phyloP scores from a whole-genome alignment of 2,329 filamentous ascomycete genomes.

The Botrytis medusae region DNA sequence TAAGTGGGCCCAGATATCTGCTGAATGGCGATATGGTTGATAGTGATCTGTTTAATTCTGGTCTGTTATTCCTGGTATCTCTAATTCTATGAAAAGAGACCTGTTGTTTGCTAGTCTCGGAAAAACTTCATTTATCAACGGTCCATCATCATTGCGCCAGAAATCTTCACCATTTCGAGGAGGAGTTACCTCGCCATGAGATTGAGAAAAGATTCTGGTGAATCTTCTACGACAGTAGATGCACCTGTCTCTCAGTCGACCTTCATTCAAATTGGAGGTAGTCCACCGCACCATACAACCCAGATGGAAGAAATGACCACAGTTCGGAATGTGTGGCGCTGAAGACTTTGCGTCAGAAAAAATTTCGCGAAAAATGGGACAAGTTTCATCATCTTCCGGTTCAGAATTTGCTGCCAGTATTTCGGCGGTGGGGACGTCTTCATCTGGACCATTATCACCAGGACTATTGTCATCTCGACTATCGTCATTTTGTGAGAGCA shows the following conservation, averaged over 20 bases:
- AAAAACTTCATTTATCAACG: background rate
- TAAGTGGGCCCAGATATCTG: no score
- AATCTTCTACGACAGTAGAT: background rate
- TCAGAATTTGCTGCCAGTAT: background rate
- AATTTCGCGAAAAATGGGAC: background rate
- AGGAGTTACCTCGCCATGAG: background rate
- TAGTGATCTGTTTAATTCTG: no score
- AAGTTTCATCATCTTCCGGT: background rate
- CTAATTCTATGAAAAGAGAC: no score
- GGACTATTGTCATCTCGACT: no score
- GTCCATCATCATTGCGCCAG: background rate
- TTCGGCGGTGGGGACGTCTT: background rate
- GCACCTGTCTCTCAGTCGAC: background rate
- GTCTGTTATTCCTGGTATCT: no score
- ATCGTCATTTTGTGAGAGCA: no score
- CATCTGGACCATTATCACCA: background rate
- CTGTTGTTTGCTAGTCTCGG: background rate
- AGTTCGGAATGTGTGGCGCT: background rate
- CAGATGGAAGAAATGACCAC: background rate
- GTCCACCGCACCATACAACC: background rate
- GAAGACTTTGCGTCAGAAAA: background rate
- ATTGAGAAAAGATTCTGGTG: background rate
- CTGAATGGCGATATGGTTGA: no score
- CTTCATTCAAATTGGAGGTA: background rate
- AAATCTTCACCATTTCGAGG: background rate